Evolutionary conservation across 352 stramenopile genomes (phyloP), one percentile per base, ranked within the genome.

Genomic region (Pythium brachiatum): DNA sequence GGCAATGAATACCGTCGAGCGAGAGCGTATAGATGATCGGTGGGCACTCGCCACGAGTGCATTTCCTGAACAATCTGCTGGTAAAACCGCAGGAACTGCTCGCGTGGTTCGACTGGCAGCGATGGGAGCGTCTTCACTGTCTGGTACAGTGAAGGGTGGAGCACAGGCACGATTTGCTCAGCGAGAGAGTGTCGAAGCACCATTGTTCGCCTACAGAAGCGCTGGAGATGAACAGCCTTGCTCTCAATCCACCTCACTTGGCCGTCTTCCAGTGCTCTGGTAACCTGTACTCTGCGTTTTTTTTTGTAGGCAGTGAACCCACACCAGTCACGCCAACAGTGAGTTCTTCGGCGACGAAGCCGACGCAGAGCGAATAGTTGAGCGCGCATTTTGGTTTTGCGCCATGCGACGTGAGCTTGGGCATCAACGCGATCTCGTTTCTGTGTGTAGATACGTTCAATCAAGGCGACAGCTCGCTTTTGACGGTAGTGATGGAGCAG

Each of bases 11-110:
- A 76, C 11, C 53, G 55, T 5, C 43, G 38, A 0, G 78, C 66
- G 15, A 85, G 64, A 18, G 56, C 25, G 52, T 74, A 71, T 20
- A 78, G 6, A 6, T 78, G 63, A 0, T 46, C 26, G 3, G 63
- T n/a, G 0, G 78, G 78, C 3, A 48, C 48, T 41, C 61, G 61
- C 75, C 75, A 87, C 8, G 63, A 34, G 43, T 61, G 64, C 26
- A 81, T 62, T 32, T 82, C 70, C 15, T 70, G 61, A 1, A 61
- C 51, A 15, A 75, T 52, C 7, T 46, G 50, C 34, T 73, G 56
- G 8, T 73, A 70, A 18, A 73, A 73, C 2, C 25, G 34, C 5
- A 54, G n/a, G 32, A 67, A 73, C 31, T 64, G 55, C 12, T 63
- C 52, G 0, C 38, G 46, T 6, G 50, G 47, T 1, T 25, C 5